These are phyloP conservation scores for Talaromyces pinophilus DNA, from an alignment of 2,329 filamentous ascomycete species.

Conservation along the genomic window DNA sequence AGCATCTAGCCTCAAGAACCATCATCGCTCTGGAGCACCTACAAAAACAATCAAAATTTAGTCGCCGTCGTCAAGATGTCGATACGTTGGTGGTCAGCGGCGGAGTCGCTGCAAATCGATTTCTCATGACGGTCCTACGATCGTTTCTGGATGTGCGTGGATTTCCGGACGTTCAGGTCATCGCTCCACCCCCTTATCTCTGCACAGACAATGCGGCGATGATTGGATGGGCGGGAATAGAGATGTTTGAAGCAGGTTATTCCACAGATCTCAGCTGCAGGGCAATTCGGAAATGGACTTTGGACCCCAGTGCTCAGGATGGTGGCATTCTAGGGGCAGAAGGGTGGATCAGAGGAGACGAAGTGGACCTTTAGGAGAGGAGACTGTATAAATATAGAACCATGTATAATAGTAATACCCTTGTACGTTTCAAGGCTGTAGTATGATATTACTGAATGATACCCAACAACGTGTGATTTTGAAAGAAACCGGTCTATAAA, in stretches of 20 bases:
- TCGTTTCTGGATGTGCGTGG: conserved; percentile 68
- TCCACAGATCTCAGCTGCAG: conserved; percentile 61
- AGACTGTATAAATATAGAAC: conserved; percentile 8
- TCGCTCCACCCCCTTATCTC: conserved; percentile 72
- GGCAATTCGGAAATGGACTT: conserved; percentile 69
- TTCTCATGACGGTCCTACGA: conserved; percentile 67
- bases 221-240: conserved; percentile 90
- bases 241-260: conserved; percentile 86
- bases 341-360: conserved; percentile 52
- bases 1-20: conserved; percentile 77
- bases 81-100: conserved; percentile 78
- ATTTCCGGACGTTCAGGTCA: conserved; percentile 60
- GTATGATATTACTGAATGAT: conserved; percentile 1
- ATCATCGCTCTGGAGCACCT: conserved; percentile 65
- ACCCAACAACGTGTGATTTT: conserved; percentile 8
- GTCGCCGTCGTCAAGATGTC: conserved; percentile 36
- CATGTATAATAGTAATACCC: conserved; percentile 30
- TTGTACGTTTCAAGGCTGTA: conserved; percentile 7
- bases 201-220: conserved; percentile 98
- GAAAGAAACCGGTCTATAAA: conserved; percentile 2
- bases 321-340: conserved; percentile 67
- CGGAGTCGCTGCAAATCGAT: conserved; percentile 84
- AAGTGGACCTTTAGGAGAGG: conserved; percentile 8
- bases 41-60: conserved; percentile 19
- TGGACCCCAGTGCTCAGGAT: conserved; percentile 63